Percentiles rank a stretch among this genome's conserved stretches.
phyloP scores from a whole-genome alignment of 2,329 filamentous ascomycete genomes.

The Colletotrichum sp. region DNA sequence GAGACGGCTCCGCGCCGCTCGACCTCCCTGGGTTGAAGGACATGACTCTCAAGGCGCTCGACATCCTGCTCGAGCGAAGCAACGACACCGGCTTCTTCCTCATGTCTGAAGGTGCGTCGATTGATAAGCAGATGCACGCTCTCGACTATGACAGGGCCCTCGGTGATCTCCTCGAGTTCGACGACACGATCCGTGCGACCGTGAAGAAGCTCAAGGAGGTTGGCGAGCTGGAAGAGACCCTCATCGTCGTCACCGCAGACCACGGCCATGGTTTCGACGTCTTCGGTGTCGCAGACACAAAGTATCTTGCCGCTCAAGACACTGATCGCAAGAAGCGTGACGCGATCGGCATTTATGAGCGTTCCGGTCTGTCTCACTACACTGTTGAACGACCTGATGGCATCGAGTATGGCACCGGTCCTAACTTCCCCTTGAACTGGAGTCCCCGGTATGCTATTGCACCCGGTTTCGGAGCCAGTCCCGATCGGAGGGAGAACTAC shows the following conservation, averaged over 20 bases:
- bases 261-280: slow-evolving; percentile 92
- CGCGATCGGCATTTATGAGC: slow-evolving; percentile 75
- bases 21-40: slow-evolving; percentile 83
- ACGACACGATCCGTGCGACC: slow-evolving; percentile 81
- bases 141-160: slow-evolving; percentile 87
- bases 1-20: slow-evolving; percentile 65
- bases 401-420: slow-evolving; percentile 73
- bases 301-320: slow-evolving; percentile 71
- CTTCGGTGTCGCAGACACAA: slow-evolving; percentile 80
- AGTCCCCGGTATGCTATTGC: slow-evolving; percentile 85
- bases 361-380: slow-evolving; percentile 80
- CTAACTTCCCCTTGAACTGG: slow-evolving; percentile 84
- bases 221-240: slow-evolving; percentile 73
- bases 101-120: slow-evolving; percentile 84
- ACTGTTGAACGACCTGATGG: slow-evolving; percentile 58
- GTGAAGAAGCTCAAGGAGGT: slow-evolving; percentile 71
- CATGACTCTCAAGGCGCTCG: slow-evolving; percentile 87
- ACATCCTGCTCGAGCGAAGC: slow-evolving; percentile 71
- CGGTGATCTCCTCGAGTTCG: slow-evolving; percentile 83
- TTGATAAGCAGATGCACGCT: slow-evolving; percentile 89
- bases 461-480: slow-evolving; percentile 71
- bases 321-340: slow-evolving; percentile 75
- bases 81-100: slow-evolving; percentile 80
- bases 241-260: slow-evolving; percentile 83
- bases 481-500: slow-evolving; percentile 82